phyloP scores from a whole-genome alignment of 176 grass and related monocot species.

The Oryza brachyantha region DNA sequence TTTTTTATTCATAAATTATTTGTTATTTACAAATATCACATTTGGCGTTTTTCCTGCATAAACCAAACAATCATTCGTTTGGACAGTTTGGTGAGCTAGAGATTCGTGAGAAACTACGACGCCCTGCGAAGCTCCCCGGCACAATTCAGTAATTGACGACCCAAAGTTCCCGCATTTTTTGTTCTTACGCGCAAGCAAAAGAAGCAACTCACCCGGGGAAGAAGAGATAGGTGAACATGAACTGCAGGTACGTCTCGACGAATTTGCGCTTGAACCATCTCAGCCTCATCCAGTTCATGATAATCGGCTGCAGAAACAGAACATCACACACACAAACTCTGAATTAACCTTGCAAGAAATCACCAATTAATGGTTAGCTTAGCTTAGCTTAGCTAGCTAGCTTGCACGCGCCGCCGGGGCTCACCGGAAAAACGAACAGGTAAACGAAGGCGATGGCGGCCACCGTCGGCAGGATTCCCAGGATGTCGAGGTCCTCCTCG shows the following conservation, averaged over 20 bases:
- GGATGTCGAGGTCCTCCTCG: constrained; percentile 66
- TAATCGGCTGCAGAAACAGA: constrained; percentile 60
- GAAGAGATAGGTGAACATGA: constrained; percentile 91
- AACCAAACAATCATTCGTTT: no score
- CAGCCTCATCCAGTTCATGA: constrained; percentile 85
- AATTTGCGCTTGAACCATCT: constrained; percentile 88
- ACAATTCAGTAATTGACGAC: no score
- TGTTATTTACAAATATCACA: no score
- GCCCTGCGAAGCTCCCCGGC: no score
- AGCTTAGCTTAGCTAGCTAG: neutral
- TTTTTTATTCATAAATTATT: no score
- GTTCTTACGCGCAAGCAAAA: no score
- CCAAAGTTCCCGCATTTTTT: no score
- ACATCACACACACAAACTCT: neutral
- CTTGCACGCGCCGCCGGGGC: neutral
- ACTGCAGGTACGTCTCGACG: constrained; percentile 80
- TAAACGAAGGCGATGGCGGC: constrained; percentile 62
- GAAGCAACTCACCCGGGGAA: constrained; percentile 60
- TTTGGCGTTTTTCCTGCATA: no score
- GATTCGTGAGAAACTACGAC: no score
- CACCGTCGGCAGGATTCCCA: constrained; percentile 52
- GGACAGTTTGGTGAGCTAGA: no score
- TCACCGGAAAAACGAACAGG: constrained; percentile 64
- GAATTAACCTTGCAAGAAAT: neutral
- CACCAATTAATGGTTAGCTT: neutral